Percentiles rank a stretch among this genome's conserved stretches.
Conservation (phyloP, 257 asterid genomes). For the Jaltomata sinuosa region DNA sequence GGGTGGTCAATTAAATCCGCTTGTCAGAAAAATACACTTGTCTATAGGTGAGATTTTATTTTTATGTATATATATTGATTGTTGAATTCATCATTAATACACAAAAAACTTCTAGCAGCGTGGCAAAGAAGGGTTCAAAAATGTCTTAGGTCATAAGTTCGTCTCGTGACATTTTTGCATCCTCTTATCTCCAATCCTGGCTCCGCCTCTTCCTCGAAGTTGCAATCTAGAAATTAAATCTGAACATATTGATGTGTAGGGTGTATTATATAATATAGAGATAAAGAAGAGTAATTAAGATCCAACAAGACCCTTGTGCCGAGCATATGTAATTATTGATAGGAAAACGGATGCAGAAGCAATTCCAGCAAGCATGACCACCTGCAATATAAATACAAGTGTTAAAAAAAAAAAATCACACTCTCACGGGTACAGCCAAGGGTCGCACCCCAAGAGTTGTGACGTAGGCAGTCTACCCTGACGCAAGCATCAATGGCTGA, state of each 20-base stretch:
- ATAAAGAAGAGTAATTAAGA: slow-evolving; percentile 15
- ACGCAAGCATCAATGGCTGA: neutral
- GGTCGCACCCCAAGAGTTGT: neutral
- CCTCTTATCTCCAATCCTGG: neutral
- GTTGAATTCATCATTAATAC: neutral
- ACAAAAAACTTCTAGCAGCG: neutral
- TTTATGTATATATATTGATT: neutral
- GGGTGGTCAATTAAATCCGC: neutral
- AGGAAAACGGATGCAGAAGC: slow-evolving; percentile 50
- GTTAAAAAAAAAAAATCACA: neutral
- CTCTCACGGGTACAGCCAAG: neutral
- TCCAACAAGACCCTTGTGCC: slow-evolving; percentile 51
- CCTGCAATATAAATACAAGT: slow-evolving; percentile 27
- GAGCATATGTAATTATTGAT: slow-evolving; percentile 63
- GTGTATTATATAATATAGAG: neutral
- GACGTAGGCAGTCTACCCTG: neutral
- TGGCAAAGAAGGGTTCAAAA: neutral
- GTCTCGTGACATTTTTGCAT: neutral
- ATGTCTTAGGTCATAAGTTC: neutral
- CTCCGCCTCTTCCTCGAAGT: neutral
- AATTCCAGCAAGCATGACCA: slow-evolving; percentile 51
- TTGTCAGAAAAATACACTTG: neutral
- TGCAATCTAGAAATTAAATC: neutral
- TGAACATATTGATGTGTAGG: neutral
- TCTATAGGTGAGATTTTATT: neutral